Base-by-base conservation (phyloP, 2,329 filamentous ascomycete genomes). In the Colletotrichum cuscutae region DNA sequence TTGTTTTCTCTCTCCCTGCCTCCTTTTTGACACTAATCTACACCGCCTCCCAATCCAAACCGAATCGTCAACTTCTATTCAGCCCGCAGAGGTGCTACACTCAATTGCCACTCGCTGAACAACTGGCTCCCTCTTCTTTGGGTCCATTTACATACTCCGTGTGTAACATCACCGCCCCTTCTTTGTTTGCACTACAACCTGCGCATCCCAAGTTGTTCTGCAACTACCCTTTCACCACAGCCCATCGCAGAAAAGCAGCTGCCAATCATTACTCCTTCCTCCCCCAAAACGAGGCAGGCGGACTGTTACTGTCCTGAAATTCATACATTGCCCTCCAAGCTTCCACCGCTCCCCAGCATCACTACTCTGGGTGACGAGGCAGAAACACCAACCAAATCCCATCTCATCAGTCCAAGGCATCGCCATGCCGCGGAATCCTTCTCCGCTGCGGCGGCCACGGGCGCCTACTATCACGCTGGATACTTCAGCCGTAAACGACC, bases 391-490 rank as follows among this genome's bases (percentile, higher is more conserved):
- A 46, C 42, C 8, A 11, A 49, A 9, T 3, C 42, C 7, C 42
- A 56, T 8, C 22, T 35, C 60, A 15, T 26, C 22, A 64, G 12
- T 13, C 49, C 28, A 19, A 11, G 35, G 37, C 62, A 66, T 5
- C 63, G 49, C 28, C 65, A 72, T 72, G 70, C 30, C 59, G n/a
- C 59, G 70, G 62, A 42, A 61, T 53, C 61, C 54, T 11, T 72
- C 70, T 13, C 70, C 70, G 59, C 30, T 60, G 32, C 60, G 65
- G 46, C 74, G 74, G 30, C 61, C 74, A n/a, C 64, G 72, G 61
- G 72, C 74, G 28, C 74, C 74, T 62, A 73, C 74, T n/a, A 75
- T 75, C 42, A 75, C 71, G 32, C 71, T 75, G 32, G 74, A 75
- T 37, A 75, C 74, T 11, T 75, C 74, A 26, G 74, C 74, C 35